phyloP scores from a whole-genome alignment of 345 rosid genomes.

The Sisymbrium irio region DNA sequence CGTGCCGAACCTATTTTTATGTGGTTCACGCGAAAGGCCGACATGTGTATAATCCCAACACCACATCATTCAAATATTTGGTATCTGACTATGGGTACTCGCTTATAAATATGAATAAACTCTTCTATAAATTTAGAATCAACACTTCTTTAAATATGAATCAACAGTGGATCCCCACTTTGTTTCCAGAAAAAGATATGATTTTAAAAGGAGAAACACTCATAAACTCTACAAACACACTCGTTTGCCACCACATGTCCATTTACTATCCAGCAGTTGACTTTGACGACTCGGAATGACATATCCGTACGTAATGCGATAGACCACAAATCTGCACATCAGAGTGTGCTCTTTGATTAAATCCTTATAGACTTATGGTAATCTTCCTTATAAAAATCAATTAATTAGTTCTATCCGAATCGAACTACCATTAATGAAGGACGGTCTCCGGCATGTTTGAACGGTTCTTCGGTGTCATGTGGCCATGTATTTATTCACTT shows the following conservation, averaged over 20 bases:
- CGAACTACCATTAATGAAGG: background rate
- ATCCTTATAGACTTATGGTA: background rate
- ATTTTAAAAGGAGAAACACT: background rate
- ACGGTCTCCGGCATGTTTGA: conserved; percentile 19
- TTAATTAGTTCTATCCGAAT: background rate
- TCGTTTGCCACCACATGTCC: background rate
- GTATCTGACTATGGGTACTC: background rate
- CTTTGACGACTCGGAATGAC: background rate
- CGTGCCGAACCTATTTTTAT: background rate
- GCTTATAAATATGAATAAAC: background rate
- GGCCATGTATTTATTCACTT: background rate
- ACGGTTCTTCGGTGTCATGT: conserved; percentile 23
- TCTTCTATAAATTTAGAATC: background rate
- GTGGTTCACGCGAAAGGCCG: background rate
- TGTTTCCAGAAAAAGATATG: background rate
- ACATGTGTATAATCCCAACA: background rate
- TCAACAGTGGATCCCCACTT: background rate
- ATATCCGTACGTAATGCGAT: background rate
- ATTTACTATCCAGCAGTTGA: background rate
- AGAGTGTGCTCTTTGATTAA: background rate
- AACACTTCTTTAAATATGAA: background rate
- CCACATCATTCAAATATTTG: background rate
- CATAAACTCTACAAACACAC: background rate
- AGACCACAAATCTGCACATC: background rate
- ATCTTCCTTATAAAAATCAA: background rate